These are phyloP conservation scores for Sugiyamaella lignohabitans DNA, from an alignment of 805 yeast genomes.

Conservation along the genomic window DNA sequence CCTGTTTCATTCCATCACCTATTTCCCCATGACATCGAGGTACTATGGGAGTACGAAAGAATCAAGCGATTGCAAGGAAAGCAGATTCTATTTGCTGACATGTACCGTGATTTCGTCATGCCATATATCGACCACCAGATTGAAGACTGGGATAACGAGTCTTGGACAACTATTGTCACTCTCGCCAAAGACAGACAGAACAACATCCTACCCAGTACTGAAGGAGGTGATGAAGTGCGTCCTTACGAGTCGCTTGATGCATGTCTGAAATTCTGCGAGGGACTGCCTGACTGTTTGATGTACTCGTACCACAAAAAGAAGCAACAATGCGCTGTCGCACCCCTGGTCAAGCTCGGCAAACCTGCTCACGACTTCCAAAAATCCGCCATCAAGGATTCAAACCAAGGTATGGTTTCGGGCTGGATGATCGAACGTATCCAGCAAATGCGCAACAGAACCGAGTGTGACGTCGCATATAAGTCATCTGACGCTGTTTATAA, in stretches of 20 bases:
- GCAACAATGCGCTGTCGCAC: constrained; percentile 8
- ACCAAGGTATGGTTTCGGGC: constrained; percentile 23
- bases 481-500: not conserved
- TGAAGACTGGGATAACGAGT: constrained; percentile 20
- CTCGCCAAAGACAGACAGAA: constrained; percentile 10
- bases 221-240: constrained; percentile 17
- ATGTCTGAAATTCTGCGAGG: constrained; percentile 23
- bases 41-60: constrained; percentile 29
- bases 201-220: not conserved
- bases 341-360: constrained; percentile 18
- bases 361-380: constrained; percentile 18
- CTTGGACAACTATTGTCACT: constrained; percentile 19
- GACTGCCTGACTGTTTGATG: constrained; percentile 22
- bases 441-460: constrained; percentile 16
- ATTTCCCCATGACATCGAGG: constrained; percentile 25
- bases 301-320: constrained; percentile 22
- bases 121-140: constrained; percentile 14
- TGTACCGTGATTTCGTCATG: constrained; percentile 9
- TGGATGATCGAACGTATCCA: constrained; percentile 32
- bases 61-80: not conserved
- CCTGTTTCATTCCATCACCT: constrained; percentile 31
- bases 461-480: constrained; percentile 20
- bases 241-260: constrained; percentile 10
- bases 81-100: constrained; percentile 4
- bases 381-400: constrained; percentile 8